phyloP scores from a whole-genome alignment of 2,329 filamentous ascomycete species.

The Trichophyton equinum region DNA sequence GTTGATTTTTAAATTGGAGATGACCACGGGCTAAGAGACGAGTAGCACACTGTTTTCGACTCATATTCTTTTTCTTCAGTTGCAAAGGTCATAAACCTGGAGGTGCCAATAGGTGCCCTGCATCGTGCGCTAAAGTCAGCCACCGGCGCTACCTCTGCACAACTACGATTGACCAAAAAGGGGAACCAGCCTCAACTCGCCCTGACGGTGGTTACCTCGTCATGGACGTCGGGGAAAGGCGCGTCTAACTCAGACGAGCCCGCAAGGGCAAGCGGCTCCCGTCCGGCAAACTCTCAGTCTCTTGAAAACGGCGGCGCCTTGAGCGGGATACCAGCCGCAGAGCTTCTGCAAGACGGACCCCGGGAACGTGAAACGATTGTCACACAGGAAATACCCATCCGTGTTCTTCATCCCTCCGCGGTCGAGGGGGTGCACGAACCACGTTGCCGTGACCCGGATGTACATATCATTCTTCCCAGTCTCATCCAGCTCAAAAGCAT shows the following conservation, averaged over 20 bases:
- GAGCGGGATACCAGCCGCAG: slow-evolving; percentile 30
- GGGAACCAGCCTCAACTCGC: slow-evolving; percentile 75
- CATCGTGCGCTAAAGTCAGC: slow-evolving; percentile 88
- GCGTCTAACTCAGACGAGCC: slow-evolving; percentile 43
- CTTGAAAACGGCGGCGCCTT: slow-evolving; percentile 34
- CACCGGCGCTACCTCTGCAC: slow-evolving; percentile 64
- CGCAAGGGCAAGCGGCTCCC: slow-evolving; percentile 24
- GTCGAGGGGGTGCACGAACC: slow-evolving; percentile 95
- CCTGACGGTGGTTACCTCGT: slow-evolving; percentile 67
- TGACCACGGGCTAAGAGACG: not conserved
- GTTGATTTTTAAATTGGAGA: not conserved
- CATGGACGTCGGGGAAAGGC: slow-evolving; percentile 35
- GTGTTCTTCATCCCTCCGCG: slow-evolving; percentile 67
- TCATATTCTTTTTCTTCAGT: slow-evolving; percentile 78
- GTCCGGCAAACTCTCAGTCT: slow-evolving; percentile 14
- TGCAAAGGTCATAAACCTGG: slow-evolving; percentile 90
- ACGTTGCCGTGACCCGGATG: slow-evolving; percentile 76
- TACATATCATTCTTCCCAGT: slow-evolving; percentile 81
- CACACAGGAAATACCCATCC: slow-evolving; percentile 91
- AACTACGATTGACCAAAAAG: slow-evolving; percentile 84
- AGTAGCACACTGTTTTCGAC: slow-evolving; percentile 77
- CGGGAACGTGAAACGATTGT: slow-evolving; percentile 80
- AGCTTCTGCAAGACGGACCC: slow-evolving; percentile 30
- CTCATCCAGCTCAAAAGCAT: slow-evolving; percentile 84
- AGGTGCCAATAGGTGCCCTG: slow-evolving; percentile 76